phyloP scores from a whole-genome alignment of 495 filamentous ascomycete species.

The Immersiella caudata region DNA sequence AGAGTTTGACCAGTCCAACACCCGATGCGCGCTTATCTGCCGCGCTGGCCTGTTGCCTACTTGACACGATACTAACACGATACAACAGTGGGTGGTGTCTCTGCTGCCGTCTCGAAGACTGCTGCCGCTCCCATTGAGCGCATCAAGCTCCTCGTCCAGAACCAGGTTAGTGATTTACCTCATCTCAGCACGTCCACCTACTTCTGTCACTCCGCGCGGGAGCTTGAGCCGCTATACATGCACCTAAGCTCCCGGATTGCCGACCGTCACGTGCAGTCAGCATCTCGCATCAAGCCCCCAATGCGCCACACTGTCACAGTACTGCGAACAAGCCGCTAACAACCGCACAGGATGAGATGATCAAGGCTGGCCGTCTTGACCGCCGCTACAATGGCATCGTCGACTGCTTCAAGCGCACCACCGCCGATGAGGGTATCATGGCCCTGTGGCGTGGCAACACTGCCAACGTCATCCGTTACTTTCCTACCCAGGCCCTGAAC shows the following conservation, averaged over 20 bases:
- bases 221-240: conserved; percentile 5
- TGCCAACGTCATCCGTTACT: conserved; percentile 99
- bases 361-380: conserved; percentile 97
- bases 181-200: background rate
- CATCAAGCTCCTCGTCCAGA: conserved; percentile 99
- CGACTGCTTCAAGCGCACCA: conserved; percentile 94
- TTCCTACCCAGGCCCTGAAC: conserved; percentile 99
- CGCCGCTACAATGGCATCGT: conserved; percentile 91
- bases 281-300: background rate
- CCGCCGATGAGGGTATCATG: conserved; percentile 75
- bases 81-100: conserved; percentile 94
- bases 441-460: conserved; percentile 99
- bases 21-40: conserved; percentile 14
- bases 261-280: conserved; percentile 28
- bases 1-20: background rate
- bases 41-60: conserved; percentile 45
- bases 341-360: conserved; percentile 90
- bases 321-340: conserved; percentile 18
- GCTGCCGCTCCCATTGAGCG: conserved; percentile 99
- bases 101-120: conserved; percentile 99
- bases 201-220: conserved; percentile 1
- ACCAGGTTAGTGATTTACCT: conserved; percentile 74
- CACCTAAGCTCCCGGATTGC: background rate
- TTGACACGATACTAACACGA: conserved; percentile 33
- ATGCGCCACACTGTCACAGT: background rate